Evolutionary conservation across 176 grass and related monocot genomes (phyloP).

Genomic region (Triticum dicoccoides): DNA sequence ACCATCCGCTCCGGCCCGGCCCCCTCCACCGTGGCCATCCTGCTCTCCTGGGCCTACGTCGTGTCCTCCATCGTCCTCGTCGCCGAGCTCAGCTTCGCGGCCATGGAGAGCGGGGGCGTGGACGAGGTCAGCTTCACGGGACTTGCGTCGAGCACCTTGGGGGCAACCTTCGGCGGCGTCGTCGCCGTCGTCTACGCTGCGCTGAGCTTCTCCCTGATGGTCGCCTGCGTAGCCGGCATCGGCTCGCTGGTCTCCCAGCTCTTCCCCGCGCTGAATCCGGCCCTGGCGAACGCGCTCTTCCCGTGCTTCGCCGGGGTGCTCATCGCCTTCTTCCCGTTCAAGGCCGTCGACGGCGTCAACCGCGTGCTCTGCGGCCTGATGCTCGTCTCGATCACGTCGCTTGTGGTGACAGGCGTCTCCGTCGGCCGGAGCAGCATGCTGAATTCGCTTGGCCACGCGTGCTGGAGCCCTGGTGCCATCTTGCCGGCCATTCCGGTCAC

Average conservation of each 20-base stretch:
- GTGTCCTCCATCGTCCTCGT: conserved; percentile 79
- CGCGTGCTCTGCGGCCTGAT: conserved; percentile 64
- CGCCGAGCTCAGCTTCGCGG: conserved; percentile 67
- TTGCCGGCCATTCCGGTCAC: conserved; percentile 62
- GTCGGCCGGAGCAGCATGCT: conserved; percentile 59
- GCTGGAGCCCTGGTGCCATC: conserved; percentile 49
- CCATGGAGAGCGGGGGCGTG: conserved; percentile 47
- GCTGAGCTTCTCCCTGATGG: conserved; percentile 73
- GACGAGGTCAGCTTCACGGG: conserved; percentile 85
- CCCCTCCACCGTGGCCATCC: conserved; percentile 54
- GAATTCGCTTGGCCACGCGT: conserved; percentile 42
- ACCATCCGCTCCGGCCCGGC: conserved; percentile 66
- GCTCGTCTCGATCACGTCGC: conserved; percentile 57
- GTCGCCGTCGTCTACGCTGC: conserved; percentile 64
- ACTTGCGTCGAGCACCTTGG: conserved; percentile 69
- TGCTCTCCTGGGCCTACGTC: conserved; percentile 79
- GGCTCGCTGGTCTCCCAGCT: conserved; percentile 53
- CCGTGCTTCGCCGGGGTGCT: conserved; percentile 56
- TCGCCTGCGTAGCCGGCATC: conserved; percentile 76
- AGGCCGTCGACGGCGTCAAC: conserved; percentile 63
- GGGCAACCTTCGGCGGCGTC: conserved; percentile 31
- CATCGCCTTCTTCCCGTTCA: conserved; percentile 75
- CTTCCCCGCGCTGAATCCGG: conserved; percentile 37
- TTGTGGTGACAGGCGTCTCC: conserved; percentile 60
- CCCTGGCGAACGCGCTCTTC: conserved; percentile 51